Conservation (phyloP, 345 rosid genomes). For the Dimocarpus longan region DNA sequence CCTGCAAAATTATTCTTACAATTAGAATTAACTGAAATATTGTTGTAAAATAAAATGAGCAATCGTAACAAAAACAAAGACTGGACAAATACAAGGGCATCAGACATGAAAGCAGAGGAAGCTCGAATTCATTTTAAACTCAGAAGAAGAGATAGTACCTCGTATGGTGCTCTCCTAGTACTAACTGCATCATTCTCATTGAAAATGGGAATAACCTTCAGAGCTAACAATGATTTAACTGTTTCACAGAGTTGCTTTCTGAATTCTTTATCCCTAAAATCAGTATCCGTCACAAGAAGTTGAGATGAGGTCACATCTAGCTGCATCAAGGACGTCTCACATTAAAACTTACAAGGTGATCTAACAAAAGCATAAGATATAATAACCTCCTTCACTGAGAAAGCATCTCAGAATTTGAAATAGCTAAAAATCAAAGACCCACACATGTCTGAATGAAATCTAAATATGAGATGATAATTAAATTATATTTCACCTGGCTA, state of each 20-base stretch:
- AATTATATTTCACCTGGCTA: conserved; percentile 40
- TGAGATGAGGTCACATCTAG: conserved; percentile 65
- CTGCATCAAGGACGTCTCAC: conserved; percentile 36
- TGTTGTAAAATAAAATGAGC: neutral
- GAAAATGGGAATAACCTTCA: conserved; percentile 58
- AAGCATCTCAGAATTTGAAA: neutral
- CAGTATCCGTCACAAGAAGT: conserved; percentile 61
- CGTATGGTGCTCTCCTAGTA: conserved; percentile 64
- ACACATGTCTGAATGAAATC: neutral
- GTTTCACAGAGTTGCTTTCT: conserved; percentile 56
- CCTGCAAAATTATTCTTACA: conserved; percentile 52
- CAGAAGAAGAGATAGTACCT: conserved; percentile 34
- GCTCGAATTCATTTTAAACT: conserved; percentile 1
- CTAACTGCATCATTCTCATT: conserved; percentile 69
- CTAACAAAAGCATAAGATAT: neutral
- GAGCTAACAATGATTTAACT: conserved; percentile 41
- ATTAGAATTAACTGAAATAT: conserved; percentile 17
- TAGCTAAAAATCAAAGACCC: neutral
- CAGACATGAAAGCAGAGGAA: conserved; percentile 14
- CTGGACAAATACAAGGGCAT: conserved; percentile 9
- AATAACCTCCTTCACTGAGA: neutral
- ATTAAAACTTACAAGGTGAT: conserved; percentile 14
- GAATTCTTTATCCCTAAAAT: conserved; percentile 49
- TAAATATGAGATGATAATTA: neutral
- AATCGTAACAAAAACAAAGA: neutral